phyloP scores from a whole-genome alignment of 352 stramenopile species.

The Pythium monospermum region DNA sequence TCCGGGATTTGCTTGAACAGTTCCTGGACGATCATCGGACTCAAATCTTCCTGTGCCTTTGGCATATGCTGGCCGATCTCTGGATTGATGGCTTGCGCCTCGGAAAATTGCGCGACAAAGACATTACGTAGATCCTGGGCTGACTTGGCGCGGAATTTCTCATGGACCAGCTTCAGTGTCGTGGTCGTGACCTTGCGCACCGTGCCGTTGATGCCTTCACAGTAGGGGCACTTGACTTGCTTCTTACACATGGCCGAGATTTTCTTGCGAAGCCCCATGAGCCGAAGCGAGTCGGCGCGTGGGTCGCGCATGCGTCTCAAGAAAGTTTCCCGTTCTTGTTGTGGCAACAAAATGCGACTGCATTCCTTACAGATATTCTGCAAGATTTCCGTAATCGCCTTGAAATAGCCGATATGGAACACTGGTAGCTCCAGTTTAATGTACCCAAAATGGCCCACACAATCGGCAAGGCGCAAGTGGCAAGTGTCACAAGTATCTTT shows the following conservation, averaged over 20 bases:
- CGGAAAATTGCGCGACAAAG: constrained; percentile 77
- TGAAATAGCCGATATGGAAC: constrained; percentile 99
- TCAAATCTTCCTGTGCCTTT: constrained; percentile 90
- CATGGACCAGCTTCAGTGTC: constrained; percentile 98
- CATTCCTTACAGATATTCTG: constrained; percentile 98
- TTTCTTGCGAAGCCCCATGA: constrained; percentile 90
- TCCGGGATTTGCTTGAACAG: constrained; percentile 96
- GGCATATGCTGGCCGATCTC: constrained; percentile 82
- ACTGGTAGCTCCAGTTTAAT: constrained; percentile 97
- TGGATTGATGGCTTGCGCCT: constrained; percentile 71
- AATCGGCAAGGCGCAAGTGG: constrained; percentile 93
- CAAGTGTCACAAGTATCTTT: constrained; percentile 91
- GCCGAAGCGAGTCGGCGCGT: constrained; percentile 64
- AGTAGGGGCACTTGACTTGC: constrained; percentile 93
- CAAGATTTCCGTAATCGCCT: constrained; percentile 96
- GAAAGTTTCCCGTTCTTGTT: constrained; percentile 85
- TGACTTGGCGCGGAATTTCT: constrained; percentile 92
- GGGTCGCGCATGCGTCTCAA: constrained; percentile 88
- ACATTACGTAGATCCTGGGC: constrained; percentile 81
- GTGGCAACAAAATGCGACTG: constrained; percentile 91
- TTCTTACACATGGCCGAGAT: constrained; percentile 98
- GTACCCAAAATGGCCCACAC: constrained; percentile 98
- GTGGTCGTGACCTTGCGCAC: constrained; percentile 97
- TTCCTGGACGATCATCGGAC: constrained; percentile 88
- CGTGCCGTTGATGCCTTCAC: constrained; percentile 93